These are phyloP conservation scores for Zygoascus ofunaensis DNA, from an alignment of 805 yeast species.

Conservation along the genomic window DNA sequence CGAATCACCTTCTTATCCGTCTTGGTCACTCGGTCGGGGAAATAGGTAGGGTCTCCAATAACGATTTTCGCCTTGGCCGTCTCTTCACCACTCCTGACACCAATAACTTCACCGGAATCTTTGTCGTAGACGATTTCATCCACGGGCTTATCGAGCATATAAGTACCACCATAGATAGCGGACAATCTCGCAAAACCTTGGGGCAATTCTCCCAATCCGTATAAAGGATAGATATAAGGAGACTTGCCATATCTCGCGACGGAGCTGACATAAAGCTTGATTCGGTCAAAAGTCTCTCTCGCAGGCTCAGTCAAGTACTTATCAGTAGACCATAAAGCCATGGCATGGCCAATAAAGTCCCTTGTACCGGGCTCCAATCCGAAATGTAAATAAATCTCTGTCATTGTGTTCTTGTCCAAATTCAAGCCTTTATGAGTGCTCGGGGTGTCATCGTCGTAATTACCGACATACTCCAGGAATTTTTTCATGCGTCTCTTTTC, in stretches of 20 bases:
- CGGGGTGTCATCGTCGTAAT: constrained; percentile 66
- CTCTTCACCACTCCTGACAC: constrained; percentile 89
- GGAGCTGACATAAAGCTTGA: constrained; percentile 75
- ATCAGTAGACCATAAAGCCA: constrained; percentile 95
- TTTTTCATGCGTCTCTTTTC: constrained; percentile 93
- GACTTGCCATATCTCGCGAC: constrained; percentile 94
- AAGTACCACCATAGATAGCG: constrained; percentile 97
- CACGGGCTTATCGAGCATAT: constrained; percentile 93
- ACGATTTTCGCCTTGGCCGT: constrained; percentile 85
- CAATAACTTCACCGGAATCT: constrained; percentile 63
- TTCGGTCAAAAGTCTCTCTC: constrained; percentile 81
- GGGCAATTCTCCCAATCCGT: constrained; percentile 97
- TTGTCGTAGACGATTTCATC: constrained; percentile 69
- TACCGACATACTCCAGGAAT: constrained; percentile 79
- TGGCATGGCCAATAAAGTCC: constrained; percentile 96
- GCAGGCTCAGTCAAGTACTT: constrained; percentile 83
- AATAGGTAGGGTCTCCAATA: constrained; percentile 96
- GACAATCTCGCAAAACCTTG: constrained; percentile 96
- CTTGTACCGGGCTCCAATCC: constrained; percentile 89
- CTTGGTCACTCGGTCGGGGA: constrained; percentile 70
- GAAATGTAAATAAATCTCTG: constrained; percentile 77
- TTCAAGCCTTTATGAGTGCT: constrained; percentile 77
- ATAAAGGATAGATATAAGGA: constrained; percentile 91
- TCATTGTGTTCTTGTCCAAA: constrained; percentile 82
- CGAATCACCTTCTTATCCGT: constrained; percentile 70